Evolutionary conservation across 2,329 filamentous ascomycete species (phyloP), one percentile per base, ranked within the genome.

Genomic region (Paraphoma chrysanthemicola): DNA sequence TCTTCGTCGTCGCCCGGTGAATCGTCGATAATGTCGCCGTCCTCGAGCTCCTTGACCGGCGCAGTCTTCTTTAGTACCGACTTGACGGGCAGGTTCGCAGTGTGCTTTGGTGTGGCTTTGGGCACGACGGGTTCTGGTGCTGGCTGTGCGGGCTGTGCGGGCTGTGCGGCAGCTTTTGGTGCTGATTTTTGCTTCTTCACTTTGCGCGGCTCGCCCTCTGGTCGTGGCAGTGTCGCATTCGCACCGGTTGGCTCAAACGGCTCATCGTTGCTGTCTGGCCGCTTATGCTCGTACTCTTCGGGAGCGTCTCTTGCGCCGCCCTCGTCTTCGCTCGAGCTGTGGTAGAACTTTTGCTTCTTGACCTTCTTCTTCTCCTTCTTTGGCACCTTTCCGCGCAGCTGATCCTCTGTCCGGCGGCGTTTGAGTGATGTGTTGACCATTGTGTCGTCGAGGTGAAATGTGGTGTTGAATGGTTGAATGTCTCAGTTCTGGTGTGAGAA

Each of bases 271-370:
- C 33, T 45, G 36, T 41, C 28, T 81, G 79, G 2, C 78, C 81
- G 60, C 81, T 79, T 53, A 84, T 81, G 79, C 64, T 80, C 69
- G 69, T 85, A 85, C 58, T 81, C 63, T 73, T 57, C 67, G 14
- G 71, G 71, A 39, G 69, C 69, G 61, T 74, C 72, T 46, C 64
- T 60, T 29, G 72, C 67, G 60, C 62, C 66, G 48, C 64, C 67
- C 53, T 71, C 67, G 53, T 86, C 84, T 44, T 88, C 85, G 56
- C 84, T 85, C 31, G 85, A 88, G 71, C 85, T 88, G 82, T 89
- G 83, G 77, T 90, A 89, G 55, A 81, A 77, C 63, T 78, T 78
- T 72, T 89, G 86, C 73, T 87, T 87, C 74, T 85, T 87, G 72
- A 86, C 82, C 67, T 86, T 86, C 74, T 85, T 86, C 60, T 81